Conservation (phyloP, 2,329 filamentous ascomycete genomes). For the Fusarium xyrophilum region DNA sequence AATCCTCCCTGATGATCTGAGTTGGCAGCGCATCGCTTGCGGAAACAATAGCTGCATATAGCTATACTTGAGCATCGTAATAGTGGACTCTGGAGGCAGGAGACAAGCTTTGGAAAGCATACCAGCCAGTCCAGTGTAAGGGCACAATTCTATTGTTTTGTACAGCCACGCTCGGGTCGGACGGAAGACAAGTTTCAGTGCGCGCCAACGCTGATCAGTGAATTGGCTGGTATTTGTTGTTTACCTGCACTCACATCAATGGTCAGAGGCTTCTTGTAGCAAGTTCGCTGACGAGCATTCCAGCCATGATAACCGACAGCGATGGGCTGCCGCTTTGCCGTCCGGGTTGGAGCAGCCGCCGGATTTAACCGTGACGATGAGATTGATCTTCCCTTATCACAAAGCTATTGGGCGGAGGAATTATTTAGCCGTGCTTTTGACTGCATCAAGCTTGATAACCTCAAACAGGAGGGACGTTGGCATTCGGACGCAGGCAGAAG, state of each 20-base stretch:
- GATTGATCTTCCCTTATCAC: slow-evolving; percentile 14
- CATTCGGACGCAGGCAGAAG: slow-evolving; percentile 23
- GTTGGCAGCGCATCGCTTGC: not conserved
- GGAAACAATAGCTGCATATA: not conserved
- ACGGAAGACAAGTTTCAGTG: slow-evolving; percentile 29
- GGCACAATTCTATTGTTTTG: slow-evolving; percentile 19
- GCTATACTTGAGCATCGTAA: not conserved
- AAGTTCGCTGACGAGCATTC: slow-evolving; percentile 17
- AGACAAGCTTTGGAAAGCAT: slow-evolving; percentile 5
- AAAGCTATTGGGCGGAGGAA: slow-evolving; percentile 22
- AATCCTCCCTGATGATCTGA: not conserved
- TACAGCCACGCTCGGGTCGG: slow-evolving; percentile 34
- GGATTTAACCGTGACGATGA: not conserved
- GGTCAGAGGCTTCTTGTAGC: slow-evolving; percentile 1
- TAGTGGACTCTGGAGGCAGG: not conserved
- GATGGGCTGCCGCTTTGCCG: slow-evolving; percentile 25
- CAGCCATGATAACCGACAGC: slow-evolving; percentile 5
- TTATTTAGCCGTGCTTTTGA: slow-evolving; percentile 17
- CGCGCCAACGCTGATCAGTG: slow-evolving; percentile 14
- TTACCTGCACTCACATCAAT: slow-evolving; percentile 2
- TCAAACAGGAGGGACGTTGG: slow-evolving; percentile 24
- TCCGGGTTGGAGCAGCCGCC: slow-evolving; percentile 14
- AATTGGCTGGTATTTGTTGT: slow-evolving; percentile 16
- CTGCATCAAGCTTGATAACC: slow-evolving; percentile 22
- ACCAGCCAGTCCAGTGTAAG: not conserved